These are phyloP conservation scores for Amyloporia xantha DNA, from an alignment of 768 basidiomycete species.

Conservation along the genomic window DNA sequence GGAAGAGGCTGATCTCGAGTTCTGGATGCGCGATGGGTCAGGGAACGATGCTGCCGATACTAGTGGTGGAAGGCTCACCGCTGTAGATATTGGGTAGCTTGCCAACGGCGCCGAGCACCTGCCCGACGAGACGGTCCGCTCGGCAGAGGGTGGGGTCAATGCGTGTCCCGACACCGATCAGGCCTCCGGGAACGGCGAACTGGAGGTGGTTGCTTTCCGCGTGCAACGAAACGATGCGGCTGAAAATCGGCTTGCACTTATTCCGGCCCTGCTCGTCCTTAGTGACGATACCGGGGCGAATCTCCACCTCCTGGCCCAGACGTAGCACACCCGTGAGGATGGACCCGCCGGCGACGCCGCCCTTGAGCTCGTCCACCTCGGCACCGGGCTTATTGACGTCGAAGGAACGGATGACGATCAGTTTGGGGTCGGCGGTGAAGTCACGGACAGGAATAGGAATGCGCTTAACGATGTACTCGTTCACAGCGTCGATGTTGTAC, in stretches of 20 bases:
- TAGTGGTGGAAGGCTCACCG: slow-evolving; percentile 35
- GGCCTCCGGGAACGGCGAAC: slow-evolving; percentile 94
- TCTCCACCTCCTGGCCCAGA: slow-evolving; percentile 92
- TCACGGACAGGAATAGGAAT: slow-evolving; percentile 94
- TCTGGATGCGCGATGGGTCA: slow-evolving; percentile 39
- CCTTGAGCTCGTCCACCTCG: slow-evolving; percentile 94
- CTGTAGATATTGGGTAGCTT: slow-evolving; percentile 92
- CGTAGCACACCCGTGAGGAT: slow-evolving; percentile 89
- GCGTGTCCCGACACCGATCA: slow-evolving; percentile 97
- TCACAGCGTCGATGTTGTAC: slow-evolving; percentile 99
- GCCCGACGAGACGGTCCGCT: slow-evolving; percentile 94
- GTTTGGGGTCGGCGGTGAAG: slow-evolving; percentile 84
- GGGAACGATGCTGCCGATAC: not conserved
- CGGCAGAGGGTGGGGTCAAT: slow-evolving; percentile 96
- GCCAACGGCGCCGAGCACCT: slow-evolving; percentile 92
- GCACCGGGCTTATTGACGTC: slow-evolving; percentile 99
- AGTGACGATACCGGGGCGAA: slow-evolving; percentile 93
- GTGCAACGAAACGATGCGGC: slow-evolving; percentile 82
- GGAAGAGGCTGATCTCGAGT: slow-evolving; percentile 88
- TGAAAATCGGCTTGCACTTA: slow-evolving; percentile 91
- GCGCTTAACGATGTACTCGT: slow-evolving; percentile 95
- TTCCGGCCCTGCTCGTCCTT: slow-evolving; percentile 89
- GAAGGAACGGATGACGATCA: slow-evolving; percentile 98
- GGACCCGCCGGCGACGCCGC: slow-evolving; percentile 96
- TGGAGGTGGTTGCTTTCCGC: slow-evolving; percentile 93